Evolutionary conservation across 768 basidiomycete genomes (phyloP), one percentile per base, ranked within the genome.

Genomic region (Mycena vulgaris): DNA sequence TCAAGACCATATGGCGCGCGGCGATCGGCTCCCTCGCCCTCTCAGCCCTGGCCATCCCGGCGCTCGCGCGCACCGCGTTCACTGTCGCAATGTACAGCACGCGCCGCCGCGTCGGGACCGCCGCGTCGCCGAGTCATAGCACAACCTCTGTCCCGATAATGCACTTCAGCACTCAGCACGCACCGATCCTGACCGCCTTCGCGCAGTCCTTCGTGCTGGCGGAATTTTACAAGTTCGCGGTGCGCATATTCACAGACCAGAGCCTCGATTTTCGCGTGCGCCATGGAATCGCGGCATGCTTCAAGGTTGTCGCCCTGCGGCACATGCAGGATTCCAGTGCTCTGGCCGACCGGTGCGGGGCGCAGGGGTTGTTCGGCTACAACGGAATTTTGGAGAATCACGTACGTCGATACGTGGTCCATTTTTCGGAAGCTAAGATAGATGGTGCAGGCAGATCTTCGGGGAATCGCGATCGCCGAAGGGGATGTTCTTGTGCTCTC

Each of bases 101-200:
- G 39, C 78, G 81, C 8, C 76, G 83, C 10, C 35, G 35, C 35
- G 40, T 42, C 19, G 40, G 5, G 14, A 5, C 14, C 19, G n/a
- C n/a, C n/a, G n/a, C n/a, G n/a, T n/a, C n/a, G n/a, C n/a, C n/a
- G n/a, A 21, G 40, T 21, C 68, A 28, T 19, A 74, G 82, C 30
- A 71, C 72, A 7, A 52, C 56, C 17, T 56, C 31, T 3, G 68
- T 52, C 13, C 76, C 79, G 5, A 81, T 86, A 70, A 74, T 84
- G 9, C 66, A 72, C 0, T 86, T 85, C 80, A 75, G 79, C 9
- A 86, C 86, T 7, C 86, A 86, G 72, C 78, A 85, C 39, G 72
- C 70, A 4, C 85, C 85, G n/a, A n/a, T n/a, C n/a, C n/a, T n/a
- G n/a, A n/a, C n/a, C n/a, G n/a, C n/a, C n/a, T n/a, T n/a, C n/a